Evolutionary conservation across 2,329 filamentous ascomycete genomes (phyloP), one percentile per base, ranked within the genome.

Genomic region (Aureobasidium sp.): DNA sequence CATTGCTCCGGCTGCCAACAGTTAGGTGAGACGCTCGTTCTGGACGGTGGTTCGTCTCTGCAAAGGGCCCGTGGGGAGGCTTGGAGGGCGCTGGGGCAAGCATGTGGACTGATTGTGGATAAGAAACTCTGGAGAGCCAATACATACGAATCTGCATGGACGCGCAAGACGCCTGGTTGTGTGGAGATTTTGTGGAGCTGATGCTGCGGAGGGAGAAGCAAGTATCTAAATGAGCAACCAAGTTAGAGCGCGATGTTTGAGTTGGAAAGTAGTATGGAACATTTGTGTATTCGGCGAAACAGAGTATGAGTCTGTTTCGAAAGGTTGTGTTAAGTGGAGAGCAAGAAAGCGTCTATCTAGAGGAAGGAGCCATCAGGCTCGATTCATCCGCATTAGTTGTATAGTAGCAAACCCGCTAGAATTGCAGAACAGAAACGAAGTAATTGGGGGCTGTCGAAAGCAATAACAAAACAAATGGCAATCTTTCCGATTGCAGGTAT

Each of bases 261-360:
- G 13, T 20, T 10, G 24, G 39, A 29, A 27, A 2, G 44, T 37
- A 43, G 29, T 20, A 24, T 51, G 29, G 57, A 32, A 29, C 8
- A 15, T 5, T 17, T 59, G 55, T 60, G 36, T 48, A 48, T 41
- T 60, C 43, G 29, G 34, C 46, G 36, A 41, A 34, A 27, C 37
- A 60, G 44, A 60, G 57, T 7, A 43, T 50, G 57, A 51, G 57
- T 50, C 57, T 60, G 34, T 41, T 51, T 51, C 55, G 43, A 47
- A 39, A 9, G 32, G 12, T 29, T 27, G 34, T 47, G 36, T 20
- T 34, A 51, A 59, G 55, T 12, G 41, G 57, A 43, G 57, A 43
- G 55, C 55, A 48, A 59, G 43, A 59, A 59, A 59, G 55, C 55
- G 55, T 60, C 57, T 60, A 60, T 60, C 36, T 50, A 60, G 57